A percentile compares a stretch with the other conserved stretches of the same genome.
These are phyloP conservation scores for Echium plantagineum DNA, from an alignment of 257 asterid genomes.

Conservation along the genomic window DNA sequence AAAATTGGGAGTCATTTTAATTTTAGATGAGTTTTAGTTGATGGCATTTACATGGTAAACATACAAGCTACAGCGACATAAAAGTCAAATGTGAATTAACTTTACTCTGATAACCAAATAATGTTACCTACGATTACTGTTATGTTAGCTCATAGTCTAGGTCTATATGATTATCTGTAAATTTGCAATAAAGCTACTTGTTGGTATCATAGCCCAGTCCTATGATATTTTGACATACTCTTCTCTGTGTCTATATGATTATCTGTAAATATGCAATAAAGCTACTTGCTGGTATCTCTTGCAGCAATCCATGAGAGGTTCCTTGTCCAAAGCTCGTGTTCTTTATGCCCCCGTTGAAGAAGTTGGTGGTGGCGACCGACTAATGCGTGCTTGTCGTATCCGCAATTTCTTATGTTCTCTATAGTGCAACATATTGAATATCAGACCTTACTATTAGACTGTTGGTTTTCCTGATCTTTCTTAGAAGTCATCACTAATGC, in stretches of 20 bases:
- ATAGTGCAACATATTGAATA: constrained; percentile 3
- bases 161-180: not conserved
- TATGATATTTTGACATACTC: not conserved
- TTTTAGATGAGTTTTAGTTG: too few species aligned
- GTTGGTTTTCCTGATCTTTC: constrained; percentile 45
- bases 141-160: not conserved
- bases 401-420: constrained; percentile 18
- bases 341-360: constrained; percentile 84
- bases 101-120: too few species aligned
- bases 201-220: too few species aligned
- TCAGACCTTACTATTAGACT: constrained; percentile 1
- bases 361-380: constrained; percentile 75
- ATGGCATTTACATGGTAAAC: too few species aligned
- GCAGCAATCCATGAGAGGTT: constrained; percentile 79
- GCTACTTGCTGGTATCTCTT: constrained; percentile 14
- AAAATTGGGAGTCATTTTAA: too few species aligned
- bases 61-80: too few species aligned
- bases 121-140: not conserved
- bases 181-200: not conserved
- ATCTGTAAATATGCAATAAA: not conserved
- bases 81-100: too few species aligned
- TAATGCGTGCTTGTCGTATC: constrained; percentile 84
- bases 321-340: constrained; percentile 63
- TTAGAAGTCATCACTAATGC: constrained; percentile 83
- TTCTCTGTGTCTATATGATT: not conserved